Percentiles rank a stretch among this genome's conserved stretches.
Evolutionary conservation across 2,329 filamentous ascomycete species (phyloP).

Genomic region (Pezicula neosporulosa): DNA sequence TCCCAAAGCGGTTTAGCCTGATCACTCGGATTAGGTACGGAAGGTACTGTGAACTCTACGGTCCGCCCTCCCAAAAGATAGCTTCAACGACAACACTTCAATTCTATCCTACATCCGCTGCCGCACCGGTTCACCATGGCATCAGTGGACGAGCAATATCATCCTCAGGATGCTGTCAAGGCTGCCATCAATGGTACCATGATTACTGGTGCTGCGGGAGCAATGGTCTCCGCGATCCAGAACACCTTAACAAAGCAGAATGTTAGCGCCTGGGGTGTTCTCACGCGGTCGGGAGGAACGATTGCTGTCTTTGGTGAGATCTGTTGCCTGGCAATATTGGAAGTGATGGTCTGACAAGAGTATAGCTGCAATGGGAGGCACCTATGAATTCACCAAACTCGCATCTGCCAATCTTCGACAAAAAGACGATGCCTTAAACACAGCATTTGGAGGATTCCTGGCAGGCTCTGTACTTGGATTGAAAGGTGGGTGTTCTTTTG

Average conservation of each 20-base stretch:
- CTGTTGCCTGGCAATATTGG: background rate
- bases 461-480: constrained; percentile 61
- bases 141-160: constrained; percentile 52
- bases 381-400: constrained; percentile 62
- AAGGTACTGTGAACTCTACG: too few relatives aligned
- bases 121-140: constrained; percentile 40
- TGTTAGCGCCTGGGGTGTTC: constrained; percentile 74
- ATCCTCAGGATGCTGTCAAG: constrained; percentile 72
- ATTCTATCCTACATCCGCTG: constrained; percentile 1
- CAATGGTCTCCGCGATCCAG: constrained; percentile 74
- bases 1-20: constrained; percentile 6
- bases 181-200: constrained; percentile 61
- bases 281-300: constrained; percentile 73
- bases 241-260: constrained; percentile 85
- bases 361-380: constrained; percentile 63
- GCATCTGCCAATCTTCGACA: constrained; percentile 67
- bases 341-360: constrained; percentile 6
- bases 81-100: constrained; percentile 11
- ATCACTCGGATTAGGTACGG: constrained; percentile 1
- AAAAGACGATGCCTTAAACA: constrained; percentile 64
- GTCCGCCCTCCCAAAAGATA: constrained; percentile 5
- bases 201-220: constrained; percentile 64
- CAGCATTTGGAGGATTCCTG: constrained; percentile 61
- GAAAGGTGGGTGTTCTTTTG: constrained; percentile 42
- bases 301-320: constrained; percentile 63